Evolutionary conservation across 495 filamentous ascomycete species (phyloP).

Genomic region (Neurospora sp.): DNA sequence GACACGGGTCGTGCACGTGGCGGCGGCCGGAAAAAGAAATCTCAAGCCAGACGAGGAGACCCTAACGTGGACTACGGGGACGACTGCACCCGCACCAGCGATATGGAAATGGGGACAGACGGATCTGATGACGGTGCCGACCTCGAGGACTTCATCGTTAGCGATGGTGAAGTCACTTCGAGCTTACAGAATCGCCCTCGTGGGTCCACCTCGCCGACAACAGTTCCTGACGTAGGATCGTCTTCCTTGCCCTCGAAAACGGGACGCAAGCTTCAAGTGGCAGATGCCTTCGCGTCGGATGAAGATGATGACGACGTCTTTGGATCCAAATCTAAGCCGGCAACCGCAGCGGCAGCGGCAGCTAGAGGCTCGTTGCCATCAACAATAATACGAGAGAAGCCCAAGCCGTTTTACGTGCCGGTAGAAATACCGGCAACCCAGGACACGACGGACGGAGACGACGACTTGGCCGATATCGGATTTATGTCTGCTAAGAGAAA

Average conservation of each 20-base stretch:
- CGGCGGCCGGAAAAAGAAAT: constrained; percentile 5
- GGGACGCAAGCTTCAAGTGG: neutral
- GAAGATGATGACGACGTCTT: neutral
- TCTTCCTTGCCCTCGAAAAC: constrained; percentile 6
- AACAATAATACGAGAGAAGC: neutral
- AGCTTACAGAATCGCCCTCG: constrained; percentile 16
- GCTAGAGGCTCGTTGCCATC: neutral
- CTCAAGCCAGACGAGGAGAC: constrained; percentile 18
- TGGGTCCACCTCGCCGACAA: constrained; percentile 23
- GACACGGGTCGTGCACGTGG: neutral
- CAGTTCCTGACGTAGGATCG: constrained; percentile 3
- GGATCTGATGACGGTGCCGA: constrained; percentile 38
- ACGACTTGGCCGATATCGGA: constrained; percentile 28
- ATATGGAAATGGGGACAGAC: constrained; percentile 30
- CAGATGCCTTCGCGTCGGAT: neutral
- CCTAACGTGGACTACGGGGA: constrained; percentile 36
- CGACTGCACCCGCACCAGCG: constrained; percentile 38
- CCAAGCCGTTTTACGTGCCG: constrained; percentile 24
- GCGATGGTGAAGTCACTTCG: constrained; percentile 31
- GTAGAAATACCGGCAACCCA: constrained; percentile 22
- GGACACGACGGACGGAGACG: constrained; percentile 16
- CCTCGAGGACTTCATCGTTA: constrained; percentile 35
- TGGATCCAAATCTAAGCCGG: neutral
- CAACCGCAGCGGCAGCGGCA: neutral
- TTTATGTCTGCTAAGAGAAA: constrained; percentile 15